phyloP scores from a whole-genome alignment of 192 early-diverging fungal genomes.

The Coemansia sp. region DNA sequence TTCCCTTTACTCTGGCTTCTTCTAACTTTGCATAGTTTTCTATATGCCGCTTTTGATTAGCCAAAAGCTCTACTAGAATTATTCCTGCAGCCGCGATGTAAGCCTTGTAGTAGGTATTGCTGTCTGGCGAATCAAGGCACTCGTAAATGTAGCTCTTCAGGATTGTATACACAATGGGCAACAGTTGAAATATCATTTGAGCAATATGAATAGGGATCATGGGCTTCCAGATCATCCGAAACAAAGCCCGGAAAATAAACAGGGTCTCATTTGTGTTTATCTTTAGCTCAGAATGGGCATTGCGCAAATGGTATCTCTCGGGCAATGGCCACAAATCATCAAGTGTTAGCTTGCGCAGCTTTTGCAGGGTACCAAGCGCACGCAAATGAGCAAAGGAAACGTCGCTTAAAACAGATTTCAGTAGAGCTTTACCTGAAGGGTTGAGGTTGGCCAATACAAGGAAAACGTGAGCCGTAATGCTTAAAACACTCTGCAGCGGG shows the following conservation, averaged over 20 bases:
- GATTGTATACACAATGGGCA: not conserved
- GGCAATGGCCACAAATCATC: constrained; percentile 24
- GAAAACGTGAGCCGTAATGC: not conserved
- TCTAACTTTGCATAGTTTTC: not conserved
- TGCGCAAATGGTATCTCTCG: constrained; percentile 9
- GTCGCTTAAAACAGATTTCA: not conserved
- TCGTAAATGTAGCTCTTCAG: constrained; percentile 13
- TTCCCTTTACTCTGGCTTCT: not conserved
- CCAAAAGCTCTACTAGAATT: not conserved
- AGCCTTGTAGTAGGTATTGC: constrained; percentile 11
- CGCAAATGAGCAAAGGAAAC: constrained; percentile 9
- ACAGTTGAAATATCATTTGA: not conserved
- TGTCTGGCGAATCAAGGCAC: constrained; percentile 15
- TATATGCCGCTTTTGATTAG: not conserved
- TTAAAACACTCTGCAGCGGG: not conserved
- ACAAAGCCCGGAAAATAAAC: constrained; percentile 32
- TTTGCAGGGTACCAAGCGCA: constrained; percentile 13
- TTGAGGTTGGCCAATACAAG: constrained; percentile 18
- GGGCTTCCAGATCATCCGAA: constrained; percentile 39
- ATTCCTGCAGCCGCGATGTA: not conserved
- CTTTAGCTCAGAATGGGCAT: constrained; percentile 13
- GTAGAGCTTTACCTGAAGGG: not conserved
- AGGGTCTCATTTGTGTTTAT: constrained; percentile 24
- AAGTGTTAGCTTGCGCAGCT: constrained; percentile 9
- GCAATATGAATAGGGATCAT: constrained; percentile 22